Conservation (phyloP, 2,329 filamentous ascomycete genomes). For the Curvularia verruculosa region DNA sequence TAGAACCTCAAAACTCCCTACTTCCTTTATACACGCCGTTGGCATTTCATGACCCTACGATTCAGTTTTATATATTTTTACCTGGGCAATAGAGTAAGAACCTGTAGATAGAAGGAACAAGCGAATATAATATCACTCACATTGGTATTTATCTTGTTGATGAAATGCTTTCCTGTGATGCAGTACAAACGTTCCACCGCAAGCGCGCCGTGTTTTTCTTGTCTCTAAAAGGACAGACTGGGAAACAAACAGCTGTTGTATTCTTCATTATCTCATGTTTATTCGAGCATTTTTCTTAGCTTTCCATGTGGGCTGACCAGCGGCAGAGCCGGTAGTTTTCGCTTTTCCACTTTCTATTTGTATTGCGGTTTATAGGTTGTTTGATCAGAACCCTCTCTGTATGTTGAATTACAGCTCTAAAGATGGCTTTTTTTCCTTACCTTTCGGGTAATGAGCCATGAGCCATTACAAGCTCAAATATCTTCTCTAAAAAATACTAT, state of each 20-base stretch:
- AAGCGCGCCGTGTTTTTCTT: neutral
- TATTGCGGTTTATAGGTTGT: neutral
- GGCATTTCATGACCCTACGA: neutral
- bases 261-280: neutral
- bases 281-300: neutral
- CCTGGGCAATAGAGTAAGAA: neutral
- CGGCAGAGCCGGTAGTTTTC: neutral
- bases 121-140: neutral
- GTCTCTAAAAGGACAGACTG: neutral
- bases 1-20: neutral
- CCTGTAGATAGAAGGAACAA: neutral
- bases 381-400: neutral
- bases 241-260: neutral
- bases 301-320: neutral
- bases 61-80: neutral
- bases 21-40: neutral
- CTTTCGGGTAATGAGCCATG: neutral
- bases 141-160: neutral
- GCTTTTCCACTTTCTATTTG: neutral
- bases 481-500: neutral
- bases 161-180: neutral
- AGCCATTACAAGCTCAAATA: neutral
- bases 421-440: neutral
- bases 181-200: neutral
- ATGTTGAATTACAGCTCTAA: neutral